These are phyloP conservation scores for Ocimum tenuiflorum DNA, from an alignment of 257 asterid species.

Conservation along the genomic window DNA sequence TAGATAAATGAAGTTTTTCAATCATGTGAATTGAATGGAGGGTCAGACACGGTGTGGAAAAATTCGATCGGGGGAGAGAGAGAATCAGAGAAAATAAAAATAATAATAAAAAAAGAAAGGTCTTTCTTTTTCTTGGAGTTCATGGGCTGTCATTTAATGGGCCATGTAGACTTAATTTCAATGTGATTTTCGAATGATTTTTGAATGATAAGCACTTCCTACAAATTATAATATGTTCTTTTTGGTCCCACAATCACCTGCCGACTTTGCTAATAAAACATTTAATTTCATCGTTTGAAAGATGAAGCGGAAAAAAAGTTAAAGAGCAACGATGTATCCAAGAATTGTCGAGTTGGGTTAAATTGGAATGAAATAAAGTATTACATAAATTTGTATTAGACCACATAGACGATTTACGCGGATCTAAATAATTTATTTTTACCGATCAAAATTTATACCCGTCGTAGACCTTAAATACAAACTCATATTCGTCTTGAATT, in stretches of 20 bases:
- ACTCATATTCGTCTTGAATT: too few species aligned
- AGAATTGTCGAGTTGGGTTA: too few species aligned
- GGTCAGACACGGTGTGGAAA: slow-evolving; percentile 15
- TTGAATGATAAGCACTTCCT: neutral
- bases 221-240: neutral
- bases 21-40: slow-evolving; percentile 16
- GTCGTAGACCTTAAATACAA: too few species aligned
- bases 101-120: neutral
- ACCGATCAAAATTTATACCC: too few species aligned
- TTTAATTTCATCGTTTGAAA: neutral
- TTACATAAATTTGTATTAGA: too few species aligned
- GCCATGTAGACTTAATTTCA: neutral
- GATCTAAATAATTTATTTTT: too few species aligned
- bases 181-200: slow-evolving; percentile 13
- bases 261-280: neutral
- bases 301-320: neutral
- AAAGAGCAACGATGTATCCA: too few species aligned
- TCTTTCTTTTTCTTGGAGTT: neutral
- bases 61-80: neutral
- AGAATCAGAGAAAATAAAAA: too few species aligned
- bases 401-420: too few species aligned
- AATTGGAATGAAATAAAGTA: too few species aligned
- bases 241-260: slow-evolving; percentile 15
- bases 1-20: slow-evolving; percentile 12
- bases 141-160: slow-evolving; percentile 21